Conservation (phyloP, 2,329 filamentous ascomycete species). For the Diplodia seriata region DNA sequence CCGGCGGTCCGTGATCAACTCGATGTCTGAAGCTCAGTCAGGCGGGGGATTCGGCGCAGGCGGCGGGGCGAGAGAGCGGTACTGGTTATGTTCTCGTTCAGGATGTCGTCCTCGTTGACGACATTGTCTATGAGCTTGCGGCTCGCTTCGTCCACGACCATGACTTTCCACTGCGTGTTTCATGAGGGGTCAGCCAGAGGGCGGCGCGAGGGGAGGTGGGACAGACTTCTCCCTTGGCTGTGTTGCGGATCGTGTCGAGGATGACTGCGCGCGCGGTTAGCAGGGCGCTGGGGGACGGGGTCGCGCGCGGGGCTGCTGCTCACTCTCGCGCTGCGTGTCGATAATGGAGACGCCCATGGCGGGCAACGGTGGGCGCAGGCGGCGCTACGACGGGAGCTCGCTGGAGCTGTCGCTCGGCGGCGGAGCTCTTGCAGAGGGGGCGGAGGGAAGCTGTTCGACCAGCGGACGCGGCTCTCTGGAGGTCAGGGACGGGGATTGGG, state of each 20-base stretch:
- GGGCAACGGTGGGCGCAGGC: conserved; percentile 32
- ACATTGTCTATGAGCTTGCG: conserved; percentile 89
- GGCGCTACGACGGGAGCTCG: conserved; percentile 21
- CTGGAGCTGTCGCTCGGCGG: conserved; percentile 5
- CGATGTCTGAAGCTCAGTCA: conserved; percentile 74
- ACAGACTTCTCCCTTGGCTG: conserved; percentile 81
- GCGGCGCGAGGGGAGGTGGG: conserved; percentile 21
- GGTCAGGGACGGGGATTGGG: conserved; percentile 19
- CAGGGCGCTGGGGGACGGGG: background rate
- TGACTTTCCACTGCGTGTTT: conserved; percentile 83
- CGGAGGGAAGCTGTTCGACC: conserved; percentile 11
- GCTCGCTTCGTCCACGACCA: conserved; percentile 85
- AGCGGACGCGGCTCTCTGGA: conserved; percentile 4
- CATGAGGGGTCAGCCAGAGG: conserved; percentile 33
- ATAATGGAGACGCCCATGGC: conserved; percentile 86
- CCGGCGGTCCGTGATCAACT: conserved; percentile 87
- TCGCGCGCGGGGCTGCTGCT: conserved; percentile 31
- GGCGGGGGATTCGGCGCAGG: conserved; percentile 31
- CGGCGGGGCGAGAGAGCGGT: conserved; percentile 39
- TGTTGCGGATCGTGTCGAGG: conserved; percentile 74
- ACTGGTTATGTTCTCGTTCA: conserved; percentile 97
- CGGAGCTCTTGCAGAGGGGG: background rate
- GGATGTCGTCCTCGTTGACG: conserved; percentile 93
- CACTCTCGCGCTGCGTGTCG: conserved; percentile 80
- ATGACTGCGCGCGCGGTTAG: conserved; percentile 63